These are phyloP conservation scores for Aureoboletus auriporus DNA, from an alignment of 768 basidiomycete genomes.

Conservation along the genomic window DNA sequence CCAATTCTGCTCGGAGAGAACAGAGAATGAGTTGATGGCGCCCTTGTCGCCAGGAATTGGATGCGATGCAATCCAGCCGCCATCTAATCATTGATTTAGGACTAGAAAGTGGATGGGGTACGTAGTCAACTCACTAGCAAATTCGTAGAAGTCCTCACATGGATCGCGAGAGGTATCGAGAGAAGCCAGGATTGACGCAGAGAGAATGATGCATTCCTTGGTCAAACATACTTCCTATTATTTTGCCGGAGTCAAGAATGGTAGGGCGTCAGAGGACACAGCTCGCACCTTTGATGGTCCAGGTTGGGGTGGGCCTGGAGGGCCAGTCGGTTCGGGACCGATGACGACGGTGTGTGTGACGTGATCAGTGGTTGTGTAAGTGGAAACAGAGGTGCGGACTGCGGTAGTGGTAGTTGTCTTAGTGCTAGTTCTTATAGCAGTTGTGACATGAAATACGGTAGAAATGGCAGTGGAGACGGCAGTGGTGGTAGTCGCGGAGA, in stretches of 20 bases:
- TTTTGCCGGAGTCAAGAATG: conserved; percentile 4
- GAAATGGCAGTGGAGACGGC: conserved; percentile 30
- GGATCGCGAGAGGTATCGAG: conserved; percentile 84
- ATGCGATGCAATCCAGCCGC: conserved; percentile 82
- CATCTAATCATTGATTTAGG: conserved; percentile 44
- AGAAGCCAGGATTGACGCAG: conserved; percentile 76
- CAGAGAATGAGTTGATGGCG: conserved; percentile 66
- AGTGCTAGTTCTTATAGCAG: conserved; percentile 40
- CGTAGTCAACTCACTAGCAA: conserved; percentile 64
- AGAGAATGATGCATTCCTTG: conserved; percentile 74
- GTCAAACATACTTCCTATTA: conserved; percentile 67
- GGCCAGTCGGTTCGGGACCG: conserved; percentile 38
- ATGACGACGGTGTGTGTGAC: conserved; percentile 39
- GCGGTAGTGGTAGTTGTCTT: conserved; percentile 35
- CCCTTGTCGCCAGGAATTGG: conserved; percentile 87
- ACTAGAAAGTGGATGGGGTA: neutral
- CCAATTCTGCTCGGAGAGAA: conserved; percentile 70
- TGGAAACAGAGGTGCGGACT: conserved; percentile 34
- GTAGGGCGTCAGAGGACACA: neutral
- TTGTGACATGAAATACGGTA: conserved; percentile 31
- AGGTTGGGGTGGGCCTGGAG: conserved; percentile 53
- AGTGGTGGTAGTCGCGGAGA: conserved; percentile 33
- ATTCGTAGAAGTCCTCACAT: conserved; percentile 94
- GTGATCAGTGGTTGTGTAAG: conserved; percentile 35
- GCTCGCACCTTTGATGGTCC: conserved; percentile 48